Evolutionary conservation across 805 yeast species (phyloP).

Genomic region (Ogataea salicorniae): DNA sequence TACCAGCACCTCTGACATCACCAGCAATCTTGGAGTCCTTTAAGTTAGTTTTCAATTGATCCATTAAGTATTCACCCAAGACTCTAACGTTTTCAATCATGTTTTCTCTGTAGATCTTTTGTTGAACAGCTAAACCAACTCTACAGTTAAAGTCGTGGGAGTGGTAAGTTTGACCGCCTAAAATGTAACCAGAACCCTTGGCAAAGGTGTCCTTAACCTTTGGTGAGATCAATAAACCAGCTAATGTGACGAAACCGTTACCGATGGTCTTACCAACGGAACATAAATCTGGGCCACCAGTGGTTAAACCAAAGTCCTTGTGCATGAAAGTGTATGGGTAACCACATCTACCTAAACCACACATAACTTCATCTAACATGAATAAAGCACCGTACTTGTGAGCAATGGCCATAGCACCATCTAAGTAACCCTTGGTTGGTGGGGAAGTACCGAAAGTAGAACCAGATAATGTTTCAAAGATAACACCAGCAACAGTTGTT

Average conservation of each 20-base stretch:
- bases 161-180: slow-evolving; percentile 50
- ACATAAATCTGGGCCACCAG: slow-evolving; percentile 43
- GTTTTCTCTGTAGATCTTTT: slow-evolving; percentile 32
- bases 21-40: slow-evolving; percentile 41
- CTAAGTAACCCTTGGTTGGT: slow-evolving; percentile 43
- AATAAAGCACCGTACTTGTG: slow-evolving; percentile 47
- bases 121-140: slow-evolving; percentile 43
- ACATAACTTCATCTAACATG: slow-evolving; percentile 53
- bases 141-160: slow-evolving; percentile 42
- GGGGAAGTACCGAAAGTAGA: slow-evolving; percentile 42
- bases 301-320: slow-evolving; percentile 40
- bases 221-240: slow-evolving; percentile 40
- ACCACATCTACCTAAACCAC: slow-evolving; percentile 52
- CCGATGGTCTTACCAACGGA: slow-evolving; percentile 46
- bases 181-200: slow-evolving; percentile 36
- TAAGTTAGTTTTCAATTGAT: slow-evolving; percentile 31
- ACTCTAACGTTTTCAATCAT: slow-evolving; percentile 38
- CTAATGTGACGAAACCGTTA: slow-evolving; percentile 45
- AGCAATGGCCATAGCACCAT: slow-evolving; percentile 41
- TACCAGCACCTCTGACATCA: slow-evolving; percentile 60
- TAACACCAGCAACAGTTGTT: slow-evolving; percentile 37
- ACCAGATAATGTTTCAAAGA: slow-evolving; percentile 44
- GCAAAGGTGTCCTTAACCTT: slow-evolving; percentile 34
- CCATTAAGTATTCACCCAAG: slow-evolving; percentile 40
- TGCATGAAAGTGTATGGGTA: slow-evolving; percentile 34